Conservation (phyloP, 371 early-diverging fungal species). For the Chytridium lagenaria region DNA sequence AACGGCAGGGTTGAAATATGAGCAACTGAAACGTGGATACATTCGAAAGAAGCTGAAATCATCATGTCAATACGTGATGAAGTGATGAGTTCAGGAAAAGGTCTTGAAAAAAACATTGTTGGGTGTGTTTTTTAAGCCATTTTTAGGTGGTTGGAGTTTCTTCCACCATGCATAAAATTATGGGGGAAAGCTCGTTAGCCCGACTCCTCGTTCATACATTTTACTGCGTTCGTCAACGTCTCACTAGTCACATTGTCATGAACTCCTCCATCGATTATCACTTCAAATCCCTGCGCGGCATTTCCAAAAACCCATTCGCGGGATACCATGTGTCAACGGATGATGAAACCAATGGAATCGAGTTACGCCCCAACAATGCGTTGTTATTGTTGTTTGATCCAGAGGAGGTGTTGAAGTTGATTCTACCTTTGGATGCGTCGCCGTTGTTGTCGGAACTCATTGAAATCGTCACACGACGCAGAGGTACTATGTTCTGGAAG, state of each 20-base stretch:
- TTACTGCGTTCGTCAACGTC: constrained; percentile 50
- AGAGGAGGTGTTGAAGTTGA: constrained; percentile 76
- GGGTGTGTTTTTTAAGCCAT: no score
- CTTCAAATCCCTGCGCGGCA: neutral
- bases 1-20: constrained; percentile 79
- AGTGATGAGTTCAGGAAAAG: constrained; percentile 21
- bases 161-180: constrained; percentile 45
- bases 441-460: constrained; percentile 84
- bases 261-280: constrained; percentile 73
- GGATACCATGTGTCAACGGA: no score
- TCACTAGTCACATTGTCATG: constrained; percentile 71
- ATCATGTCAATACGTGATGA: constrained; percentile 62
- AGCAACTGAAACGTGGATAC: constrained; percentile 81
- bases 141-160: constrained; percentile 32
- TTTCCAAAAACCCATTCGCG: neutral
- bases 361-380: constrained; percentile 84
- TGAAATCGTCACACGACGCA: constrained; percentile 85
- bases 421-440: constrained; percentile 78
- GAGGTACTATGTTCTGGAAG: constrained; percentile 50
- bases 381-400: constrained; percentile 82
- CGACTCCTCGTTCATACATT: constrained; percentile 68
- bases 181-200: constrained; percentile 53
- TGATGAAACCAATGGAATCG: neutral
- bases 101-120: no score
- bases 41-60: constrained; percentile 75